Evolutionary conservation across 495 filamentous ascomycete species (phyloP).

Genomic region (Hyaloscypha bicolor): DNA sequence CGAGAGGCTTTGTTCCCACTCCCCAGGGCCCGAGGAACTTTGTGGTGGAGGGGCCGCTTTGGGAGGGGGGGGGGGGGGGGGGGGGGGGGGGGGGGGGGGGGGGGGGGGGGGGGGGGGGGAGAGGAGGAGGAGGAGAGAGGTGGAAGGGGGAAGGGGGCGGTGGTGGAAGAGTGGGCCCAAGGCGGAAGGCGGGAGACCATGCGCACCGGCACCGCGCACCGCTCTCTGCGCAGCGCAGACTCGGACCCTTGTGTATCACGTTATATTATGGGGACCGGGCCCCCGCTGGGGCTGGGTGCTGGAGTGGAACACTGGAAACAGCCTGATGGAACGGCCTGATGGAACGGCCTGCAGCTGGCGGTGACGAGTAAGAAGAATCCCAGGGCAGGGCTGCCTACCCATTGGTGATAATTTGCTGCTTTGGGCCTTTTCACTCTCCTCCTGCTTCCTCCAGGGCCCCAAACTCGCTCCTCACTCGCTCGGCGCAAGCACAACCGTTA

Average conservation of each 20-base stretch:
- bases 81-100: background rate
- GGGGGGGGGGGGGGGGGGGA: too few relatives aligned
- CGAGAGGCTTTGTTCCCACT: background rate
- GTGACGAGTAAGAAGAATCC: conserved; percentile 1
- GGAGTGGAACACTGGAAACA: too few relatives aligned
- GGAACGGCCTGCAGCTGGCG: conserved; percentile 6
- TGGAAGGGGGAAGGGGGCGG: background rate
- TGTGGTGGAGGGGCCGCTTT: conserved; percentile 6
- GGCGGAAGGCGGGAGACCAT: conserved; percentile 31
- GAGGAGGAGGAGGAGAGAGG: background rate
- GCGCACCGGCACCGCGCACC: background rate
- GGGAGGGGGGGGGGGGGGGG: background rate
- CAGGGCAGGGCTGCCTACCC: background rate
- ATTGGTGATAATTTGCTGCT: background rate
- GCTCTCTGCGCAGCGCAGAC: background rate
- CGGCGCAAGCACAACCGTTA: background rate
- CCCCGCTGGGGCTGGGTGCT: background rate
- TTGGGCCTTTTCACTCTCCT: background rate
- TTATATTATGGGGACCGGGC: conserved; percentile 17
- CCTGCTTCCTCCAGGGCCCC: background rate
- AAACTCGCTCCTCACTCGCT: background rate
- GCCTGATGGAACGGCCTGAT: conserved; percentile 21
- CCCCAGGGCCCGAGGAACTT: conserved; percentile 19
- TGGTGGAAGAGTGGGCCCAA: background rate
- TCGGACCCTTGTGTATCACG: conserved; percentile 25